phyloP scores from a whole-genome alignment of 2,329 filamentous ascomycete species.

The Fusarium verticillioides region DNA sequence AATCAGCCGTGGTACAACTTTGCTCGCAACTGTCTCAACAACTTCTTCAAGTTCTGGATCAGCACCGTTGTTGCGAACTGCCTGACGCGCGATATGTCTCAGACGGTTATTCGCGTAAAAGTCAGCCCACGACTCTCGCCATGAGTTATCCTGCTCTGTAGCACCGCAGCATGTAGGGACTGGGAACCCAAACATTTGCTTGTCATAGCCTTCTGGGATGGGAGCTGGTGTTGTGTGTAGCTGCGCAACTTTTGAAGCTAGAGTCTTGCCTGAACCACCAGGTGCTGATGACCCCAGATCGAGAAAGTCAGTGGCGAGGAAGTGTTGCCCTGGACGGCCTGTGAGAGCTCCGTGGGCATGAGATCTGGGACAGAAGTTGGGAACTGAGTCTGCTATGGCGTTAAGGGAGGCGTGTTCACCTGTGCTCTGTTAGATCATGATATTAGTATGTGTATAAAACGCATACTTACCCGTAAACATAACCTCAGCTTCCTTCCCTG shows the following conservation, averaged over 20 bases:
- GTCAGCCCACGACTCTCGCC: conserved; percentile 78
- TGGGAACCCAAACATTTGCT: conserved; percentile 83
- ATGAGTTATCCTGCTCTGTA: conserved; percentile 83
- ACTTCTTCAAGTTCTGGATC: conserved; percentile 71
- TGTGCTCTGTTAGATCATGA: conserved; percentile 41
- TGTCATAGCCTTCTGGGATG: conserved; percentile 65
- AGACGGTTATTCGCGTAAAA: conserved; percentile 86
- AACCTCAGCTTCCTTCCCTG: conserved; percentile 65
- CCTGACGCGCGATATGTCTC: conserved; percentile 69
- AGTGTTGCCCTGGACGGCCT: conserved; percentile 62
- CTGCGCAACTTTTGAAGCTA: conserved; percentile 81
- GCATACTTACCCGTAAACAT: conserved; percentile 74
- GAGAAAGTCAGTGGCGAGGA: conserved; percentile 83
- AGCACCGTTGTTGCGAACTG: conserved; percentile 69
- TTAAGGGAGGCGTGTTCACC: conserved; percentile 88
- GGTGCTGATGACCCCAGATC: conserved; percentile 64
- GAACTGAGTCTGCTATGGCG: conserved; percentile 78
- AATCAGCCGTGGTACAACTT: conserved; percentile 81
- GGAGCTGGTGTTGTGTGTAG: conserved; percentile 83
- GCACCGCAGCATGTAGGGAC: conserved; percentile 87
- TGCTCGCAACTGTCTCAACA: conserved; percentile 71
- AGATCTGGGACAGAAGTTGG: conserved; percentile 79
- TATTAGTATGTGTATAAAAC: conserved; percentile 3
- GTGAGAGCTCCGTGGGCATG: conserved; percentile 75
- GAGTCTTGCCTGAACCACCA: conserved; percentile 61